Evolutionary conservation across 1,284 basidiomycete genomes (phyloP).

Genomic region (Malassezia sympodialis): DNA sequence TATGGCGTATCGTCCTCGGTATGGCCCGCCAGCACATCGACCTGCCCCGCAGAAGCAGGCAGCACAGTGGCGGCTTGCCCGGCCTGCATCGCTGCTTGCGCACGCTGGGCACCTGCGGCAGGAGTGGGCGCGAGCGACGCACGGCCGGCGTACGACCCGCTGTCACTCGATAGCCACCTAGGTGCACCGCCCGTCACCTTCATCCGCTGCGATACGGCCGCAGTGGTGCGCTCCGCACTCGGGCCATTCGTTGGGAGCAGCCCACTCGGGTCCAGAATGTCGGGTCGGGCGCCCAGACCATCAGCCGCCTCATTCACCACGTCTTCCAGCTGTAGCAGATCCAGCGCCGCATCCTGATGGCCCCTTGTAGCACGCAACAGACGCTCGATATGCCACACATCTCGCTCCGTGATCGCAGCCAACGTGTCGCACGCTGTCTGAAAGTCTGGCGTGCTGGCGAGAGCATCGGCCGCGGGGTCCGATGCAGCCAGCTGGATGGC

Average conservation of each 20-base stretch:
- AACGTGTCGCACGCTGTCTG: slow-evolving; percentile 21
- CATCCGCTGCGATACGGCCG: slow-evolving; percentile 2
- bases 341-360: slow-evolving; percentile 35
- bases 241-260: slow-evolving; percentile 5
- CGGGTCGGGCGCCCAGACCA: slow-evolving; percentile 16
- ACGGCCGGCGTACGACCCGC: slow-evolving; percentile 8
- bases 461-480: slow-evolving; percentile 20
- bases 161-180: background rate
- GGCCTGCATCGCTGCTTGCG: background rate
- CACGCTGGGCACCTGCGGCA: background rate
- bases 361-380: slow-evolving; percentile 36
- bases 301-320: slow-evolving; percentile 22
- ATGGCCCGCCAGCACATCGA: slow-evolving; percentile 3
- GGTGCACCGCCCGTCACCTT: background rate
- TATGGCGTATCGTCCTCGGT: slow-evolving; percentile 15
- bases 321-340: slow-evolving; percentile 33
- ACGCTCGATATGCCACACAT: slow-evolving; percentile 11
- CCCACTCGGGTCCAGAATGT: slow-evolving; percentile 34
- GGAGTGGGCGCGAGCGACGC: slow-evolving; percentile 1
- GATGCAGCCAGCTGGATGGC: slow-evolving; percentile 24
- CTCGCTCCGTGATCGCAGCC: slow-evolving; percentile 16
- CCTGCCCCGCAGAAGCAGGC: slow-evolving; percentile 24
- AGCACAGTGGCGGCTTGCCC: slow-evolving; percentile 21
- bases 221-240: background rate
- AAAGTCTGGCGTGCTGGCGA: slow-evolving; percentile 22